Percentiles rank a stretch among this genome's conserved stretches.
Evolutionary conservation across 345 rosid genomes (phyloP).

Genomic region (Gossypium mustelinum): DNA sequence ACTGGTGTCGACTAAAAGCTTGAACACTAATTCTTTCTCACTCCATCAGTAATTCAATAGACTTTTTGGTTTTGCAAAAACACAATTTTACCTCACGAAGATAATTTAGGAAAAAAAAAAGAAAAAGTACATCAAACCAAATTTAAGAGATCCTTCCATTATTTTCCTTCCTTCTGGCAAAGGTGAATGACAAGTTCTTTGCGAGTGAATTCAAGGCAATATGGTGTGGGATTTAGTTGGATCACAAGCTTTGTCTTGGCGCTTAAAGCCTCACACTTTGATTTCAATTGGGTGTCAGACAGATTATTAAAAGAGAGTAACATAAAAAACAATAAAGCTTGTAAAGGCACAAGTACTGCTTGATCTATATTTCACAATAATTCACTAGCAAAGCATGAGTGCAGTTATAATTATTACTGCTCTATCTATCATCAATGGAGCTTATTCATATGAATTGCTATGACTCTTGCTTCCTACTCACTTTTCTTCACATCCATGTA

Average conservation of each 20-base stretch:
- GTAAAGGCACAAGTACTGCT: neutral
- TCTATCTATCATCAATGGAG: neutral
- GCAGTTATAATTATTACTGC: neutral
- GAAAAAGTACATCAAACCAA: too few relatives aligned
- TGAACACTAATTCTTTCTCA: too few relatives aligned
- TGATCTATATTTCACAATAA: neutral
- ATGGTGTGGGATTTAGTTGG: neutral
- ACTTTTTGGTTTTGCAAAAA: too few relatives aligned
- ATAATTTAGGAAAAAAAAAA: too few relatives aligned
- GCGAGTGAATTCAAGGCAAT: neutral
- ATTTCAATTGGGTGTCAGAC: neutral
- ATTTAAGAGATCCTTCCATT: too few relatives aligned
- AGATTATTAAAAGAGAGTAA: neutral
- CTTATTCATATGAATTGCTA: neutral
- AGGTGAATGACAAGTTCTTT: neutral
- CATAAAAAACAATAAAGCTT: neutral
- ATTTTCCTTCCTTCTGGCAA: neutral
- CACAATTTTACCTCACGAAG: too few relatives aligned
- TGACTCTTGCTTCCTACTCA: neutral
- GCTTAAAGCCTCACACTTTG: neutral
- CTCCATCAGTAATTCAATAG: too few relatives aligned
- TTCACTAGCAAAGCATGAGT: neutral
- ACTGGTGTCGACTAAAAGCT: too few relatives aligned
- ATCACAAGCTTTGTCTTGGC: constrained; percentile 1
- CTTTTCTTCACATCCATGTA: constrained; percentile 14